These are phyloP conservation scores for Pseudozyma pruni DNA, from an alignment of 1,284 basidiomycete species.

Conservation along the genomic window DNA sequence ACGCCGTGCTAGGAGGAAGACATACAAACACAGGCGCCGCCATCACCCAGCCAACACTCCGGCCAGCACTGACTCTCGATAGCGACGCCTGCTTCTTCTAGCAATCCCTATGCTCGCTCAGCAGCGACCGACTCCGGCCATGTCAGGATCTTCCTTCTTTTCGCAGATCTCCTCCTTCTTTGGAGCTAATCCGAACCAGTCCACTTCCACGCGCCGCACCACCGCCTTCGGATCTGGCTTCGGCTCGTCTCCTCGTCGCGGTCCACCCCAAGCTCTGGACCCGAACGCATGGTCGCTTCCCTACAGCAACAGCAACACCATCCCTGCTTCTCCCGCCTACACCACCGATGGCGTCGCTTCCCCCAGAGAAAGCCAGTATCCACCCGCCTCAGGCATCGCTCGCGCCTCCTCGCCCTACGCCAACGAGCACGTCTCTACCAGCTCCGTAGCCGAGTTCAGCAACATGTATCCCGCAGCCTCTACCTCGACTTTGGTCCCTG, in stretches of 20 bases:
- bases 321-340: constrained; percentile 40
- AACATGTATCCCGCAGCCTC: constrained; percentile 55
- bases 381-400: constrained; percentile 30
- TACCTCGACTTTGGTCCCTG: constrained; percentile 47
- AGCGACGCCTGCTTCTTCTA: too few species aligned
- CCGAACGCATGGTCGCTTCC: constrained; percentile 53
- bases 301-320: constrained; percentile 43
- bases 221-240: constrained; percentile 42
- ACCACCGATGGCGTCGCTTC: constrained; percentile 15
- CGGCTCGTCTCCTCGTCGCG: constrained; percentile 47
- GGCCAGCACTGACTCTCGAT: too few species aligned
- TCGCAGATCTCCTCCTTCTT: constrained; percentile 61
- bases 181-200: constrained; percentile 21
- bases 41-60: neutral
- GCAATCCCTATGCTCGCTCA: constrained; percentile 3
- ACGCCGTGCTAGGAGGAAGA: too few species aligned
- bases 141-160: constrained; percentile 50
- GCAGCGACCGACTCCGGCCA: constrained; percentile 38
- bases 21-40: neutral
- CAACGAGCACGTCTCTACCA: constrained; percentile 35
- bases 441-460: constrained; percentile 55
- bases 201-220: constrained; percentile 17
- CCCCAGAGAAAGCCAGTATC: constrained; percentile 33
- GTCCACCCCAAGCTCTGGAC: constrained; percentile 41
- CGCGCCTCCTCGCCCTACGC: constrained; percentile 30